Conservation (phyloP, 2,329 filamentous ascomycete species). For the Ascomycota sp. region DNA sequence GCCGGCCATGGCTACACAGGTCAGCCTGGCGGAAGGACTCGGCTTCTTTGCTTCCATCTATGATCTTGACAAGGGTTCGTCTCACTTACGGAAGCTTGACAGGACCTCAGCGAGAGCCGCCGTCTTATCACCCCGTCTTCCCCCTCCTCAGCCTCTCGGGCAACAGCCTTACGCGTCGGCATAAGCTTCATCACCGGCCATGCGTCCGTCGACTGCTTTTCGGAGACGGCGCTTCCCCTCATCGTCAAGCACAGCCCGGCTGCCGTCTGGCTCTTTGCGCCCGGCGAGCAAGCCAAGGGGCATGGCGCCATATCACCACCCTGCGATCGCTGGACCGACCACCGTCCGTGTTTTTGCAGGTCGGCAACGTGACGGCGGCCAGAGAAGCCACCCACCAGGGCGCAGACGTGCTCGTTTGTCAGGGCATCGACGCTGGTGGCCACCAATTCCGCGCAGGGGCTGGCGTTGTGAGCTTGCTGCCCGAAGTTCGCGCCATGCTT, state of each 20-base stretch:
- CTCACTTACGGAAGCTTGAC: constrained; percentile 13
- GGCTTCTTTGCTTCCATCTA: constrained; percentile 14
- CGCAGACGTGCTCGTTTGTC: constrained; percentile 38
- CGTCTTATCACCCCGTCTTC: constrained; percentile 9
- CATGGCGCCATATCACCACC: constrained; percentile 15
- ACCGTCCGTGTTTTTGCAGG: constrained; percentile 36
- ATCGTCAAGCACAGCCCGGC: constrained; percentile 31
- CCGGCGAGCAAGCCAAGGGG: constrained; percentile 20
- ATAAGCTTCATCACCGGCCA: constrained; percentile 34
- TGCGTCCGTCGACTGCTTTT: constrained; percentile 17
- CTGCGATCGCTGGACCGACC: constrained; percentile 9
- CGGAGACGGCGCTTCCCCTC: constrained; percentile 24
- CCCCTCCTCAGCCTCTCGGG: constrained; percentile 6
- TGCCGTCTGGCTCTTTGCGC: constrained; percentile 49
- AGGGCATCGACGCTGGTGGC: constrained; percentile 44
- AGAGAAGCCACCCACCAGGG: constrained; percentile 24
- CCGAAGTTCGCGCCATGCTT: constrained; percentile 32
- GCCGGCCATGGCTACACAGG: neutral
- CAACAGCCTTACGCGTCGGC: constrained; percentile 35
- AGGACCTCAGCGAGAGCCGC: constrained; percentile 11
- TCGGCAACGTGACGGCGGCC: constrained; percentile 37
- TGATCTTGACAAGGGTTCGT: constrained; percentile 10
- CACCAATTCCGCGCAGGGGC: constrained; percentile 36
- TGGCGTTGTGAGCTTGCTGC: constrained; percentile 33
- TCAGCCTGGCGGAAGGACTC: neutral